A percentile compares a stretch with the other conserved stretches of the same genome.
Conservation (phyloP, 371 early-diverging fungal genomes). For the Mortierella sp. region DNA sequence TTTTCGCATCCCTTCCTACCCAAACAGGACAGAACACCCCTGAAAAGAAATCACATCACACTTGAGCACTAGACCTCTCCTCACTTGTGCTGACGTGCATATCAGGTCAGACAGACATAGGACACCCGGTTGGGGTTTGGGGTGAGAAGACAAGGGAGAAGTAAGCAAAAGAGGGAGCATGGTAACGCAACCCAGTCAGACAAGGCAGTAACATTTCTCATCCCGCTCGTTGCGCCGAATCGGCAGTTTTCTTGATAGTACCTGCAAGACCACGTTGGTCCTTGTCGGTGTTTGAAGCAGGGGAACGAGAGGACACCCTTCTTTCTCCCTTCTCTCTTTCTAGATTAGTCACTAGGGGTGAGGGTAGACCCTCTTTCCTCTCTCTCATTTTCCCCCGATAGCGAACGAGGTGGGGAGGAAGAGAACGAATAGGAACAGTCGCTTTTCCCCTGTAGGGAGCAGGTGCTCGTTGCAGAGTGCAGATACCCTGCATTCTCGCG, state of each 20-base stretch:
- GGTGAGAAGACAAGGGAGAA: neutral
- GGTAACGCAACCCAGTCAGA: neutral
- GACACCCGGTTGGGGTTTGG: neutral
- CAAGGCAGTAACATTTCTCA: neutral
- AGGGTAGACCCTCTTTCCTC: no score
- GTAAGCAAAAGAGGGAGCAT: neutral
- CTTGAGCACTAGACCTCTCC: neutral
- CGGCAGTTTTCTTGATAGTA: neutral
- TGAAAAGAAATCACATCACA: neutral
- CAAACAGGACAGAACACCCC: neutral
- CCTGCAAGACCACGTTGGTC: neutral
- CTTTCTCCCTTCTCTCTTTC: neutral
- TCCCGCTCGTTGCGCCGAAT: neutral
- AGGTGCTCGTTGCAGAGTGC: constrained; percentile 8
- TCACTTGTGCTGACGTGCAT: neutral
- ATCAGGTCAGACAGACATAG: neutral
- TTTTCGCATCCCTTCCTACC: neutral
- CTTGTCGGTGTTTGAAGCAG: constrained; percentile 5
- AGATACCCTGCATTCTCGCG: constrained; percentile 6
- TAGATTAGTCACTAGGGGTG: neutral
- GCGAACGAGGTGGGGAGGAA: neutral
- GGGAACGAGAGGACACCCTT: neutral
- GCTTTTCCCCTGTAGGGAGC: neutral
- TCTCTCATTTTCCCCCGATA: neutral
- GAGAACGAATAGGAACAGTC: neutral